Conservation (phyloP, 108 stramenopile species). For the Skeletonema potamos region DNA sequence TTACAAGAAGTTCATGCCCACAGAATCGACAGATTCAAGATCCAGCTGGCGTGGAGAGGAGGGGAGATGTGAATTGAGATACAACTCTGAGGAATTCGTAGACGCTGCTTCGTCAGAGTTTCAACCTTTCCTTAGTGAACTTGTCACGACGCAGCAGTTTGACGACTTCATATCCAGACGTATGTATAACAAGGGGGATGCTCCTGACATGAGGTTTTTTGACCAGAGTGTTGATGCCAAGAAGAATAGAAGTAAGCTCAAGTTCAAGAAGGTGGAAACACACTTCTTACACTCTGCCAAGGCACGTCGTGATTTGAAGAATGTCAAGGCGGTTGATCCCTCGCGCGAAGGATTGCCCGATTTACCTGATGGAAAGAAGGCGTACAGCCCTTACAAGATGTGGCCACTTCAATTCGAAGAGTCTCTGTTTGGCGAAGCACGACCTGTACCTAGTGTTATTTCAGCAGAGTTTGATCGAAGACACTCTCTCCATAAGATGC, state of each 20-base stretch:
- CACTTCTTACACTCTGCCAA: constrained; percentile 77
- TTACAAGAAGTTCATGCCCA: constrained; percentile 67
- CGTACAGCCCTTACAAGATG: constrained; percentile 55
- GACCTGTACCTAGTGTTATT: constrained; percentile 75
- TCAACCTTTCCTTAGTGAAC: constrained; percentile 54
- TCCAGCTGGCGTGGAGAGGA: constrained; percentile 40
- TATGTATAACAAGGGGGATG: constrained; percentile 66
- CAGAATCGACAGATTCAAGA: constrained; percentile 7
- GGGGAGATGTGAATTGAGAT: constrained; percentile 35
- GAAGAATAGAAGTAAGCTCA: constrained; percentile 71
- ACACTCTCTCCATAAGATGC: constrained; percentile 44
- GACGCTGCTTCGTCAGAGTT: constrained; percentile 52
- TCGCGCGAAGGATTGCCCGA: constrained; percentile 19
- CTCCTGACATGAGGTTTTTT: constrained; percentile 85
- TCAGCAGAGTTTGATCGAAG: constrained; percentile 83
- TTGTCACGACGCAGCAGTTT: constrained; percentile 80
- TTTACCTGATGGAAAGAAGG: constrained; percentile 17
- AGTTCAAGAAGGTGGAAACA: constrained; percentile 76
- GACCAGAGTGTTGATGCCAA: constrained; percentile 89
- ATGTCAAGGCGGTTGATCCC: constrained; percentile 67
- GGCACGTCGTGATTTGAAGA: constrained; percentile 69
- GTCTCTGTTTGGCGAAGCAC: constrained; percentile 55
- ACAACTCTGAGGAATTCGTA: constrained; percentile 60
- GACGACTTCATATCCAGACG: constrained; percentile 84
- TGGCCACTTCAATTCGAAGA: constrained; percentile 69